A percentile compares a stretch with the other conserved stretches of the same genome.
phyloP scores from a whole-genome alignment of 495 filamentous ascomycete species.

The Bacidia gigantensis region DNA sequence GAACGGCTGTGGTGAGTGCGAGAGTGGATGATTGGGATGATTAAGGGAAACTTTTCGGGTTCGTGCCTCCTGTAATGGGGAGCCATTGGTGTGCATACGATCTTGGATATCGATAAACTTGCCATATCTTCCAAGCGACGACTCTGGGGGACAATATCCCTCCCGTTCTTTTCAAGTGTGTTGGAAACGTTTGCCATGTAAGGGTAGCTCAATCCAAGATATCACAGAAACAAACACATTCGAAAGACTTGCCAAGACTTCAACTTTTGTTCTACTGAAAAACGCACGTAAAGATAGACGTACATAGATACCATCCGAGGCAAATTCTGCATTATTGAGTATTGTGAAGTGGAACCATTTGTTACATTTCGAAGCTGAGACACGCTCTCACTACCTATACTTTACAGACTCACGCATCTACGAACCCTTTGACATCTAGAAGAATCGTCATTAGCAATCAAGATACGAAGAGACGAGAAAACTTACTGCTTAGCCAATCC shows the following conservation, averaged over 20 bases:
- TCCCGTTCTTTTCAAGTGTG: not conserved
- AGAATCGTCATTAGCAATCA: slow-evolving; percentile 5
- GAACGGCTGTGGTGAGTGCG: not conserved
- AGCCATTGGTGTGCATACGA: not conserved
- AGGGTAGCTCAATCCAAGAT: not conserved
- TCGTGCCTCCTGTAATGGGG: not conserved
- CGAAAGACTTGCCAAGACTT: too few relatives aligned
- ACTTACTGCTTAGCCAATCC: slow-evolving; percentile 68
- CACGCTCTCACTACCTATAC: not conserved
- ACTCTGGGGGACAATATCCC: not conserved
- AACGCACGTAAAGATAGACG: too few relatives aligned
- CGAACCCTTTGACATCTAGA: slow-evolving; percentile 57
- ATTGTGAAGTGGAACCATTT: not conserved
- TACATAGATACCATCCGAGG: too few relatives aligned
- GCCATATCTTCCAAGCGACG: not conserved
- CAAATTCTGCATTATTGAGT: too few relatives aligned
- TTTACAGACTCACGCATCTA: slow-evolving; percentile 43
- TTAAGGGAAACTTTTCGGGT: not conserved
- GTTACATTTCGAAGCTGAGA: not conserved
- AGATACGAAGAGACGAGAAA: not conserved
- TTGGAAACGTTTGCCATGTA: not conserved
- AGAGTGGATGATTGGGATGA: not conserved
- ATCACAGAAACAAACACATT: too few relatives aligned
- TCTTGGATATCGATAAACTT: not conserved
- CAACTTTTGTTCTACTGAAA: too few relatives aligned